Evolutionary conservation across 495 filamentous ascomycete genomes (phyloP), one percentile per base, ranked within the genome.

Genomic region (Penicillium ucsense): DNA sequence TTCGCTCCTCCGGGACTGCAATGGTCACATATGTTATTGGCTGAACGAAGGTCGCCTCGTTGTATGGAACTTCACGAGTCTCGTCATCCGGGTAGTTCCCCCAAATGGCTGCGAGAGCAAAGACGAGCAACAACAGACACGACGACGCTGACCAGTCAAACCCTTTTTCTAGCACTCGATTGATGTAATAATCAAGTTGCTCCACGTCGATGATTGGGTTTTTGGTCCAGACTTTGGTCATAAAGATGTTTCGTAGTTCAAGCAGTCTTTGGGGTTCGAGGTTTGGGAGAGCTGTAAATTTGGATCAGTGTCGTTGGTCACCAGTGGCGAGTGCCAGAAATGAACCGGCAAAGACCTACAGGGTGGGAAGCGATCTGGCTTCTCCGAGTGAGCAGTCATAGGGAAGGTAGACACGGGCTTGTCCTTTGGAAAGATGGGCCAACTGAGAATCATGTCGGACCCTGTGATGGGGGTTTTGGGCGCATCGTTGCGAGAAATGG

Each of bases 41-140:
- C 37, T 47, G 44, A 8, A 47, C 43, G 42, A 49, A 54, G 28
- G 43, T 51, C 35, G 49, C 48, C 41, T 51, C 54, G 38, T 50
- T 45, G 45, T 49, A 52, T 10, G 45, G 44, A 30, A 60, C 37
- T 47, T 58, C 51, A 11, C 52, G 53, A 28, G 54, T 54, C 41
- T 63, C 60, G 5, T 59, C 56, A 30, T 66, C 64, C 7, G 55
- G 55, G 47, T 66, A 66, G 39, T 64, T 53, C 10, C 63, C 65
- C 52, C 60, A 60, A 29, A 67, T 61, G 6, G 65, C 60, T 4
- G 64, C 65, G 30, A 69, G 62, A 5, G 64, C 63, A 51, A 66
- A 57, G n/a, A 64, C 54, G 20, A 66, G 55, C 10, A 67, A 48
- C 32, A 67, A 52, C 34, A 69, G 47, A 34, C 64, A 69, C 3